A percentile compares a stretch with the other conserved stretches of the same genome.
These are phyloP conservation scores for Eucalyptus paniculata DNA, from an alignment of 345 rosid genomes.

Conservation along the genomic window DNA sequence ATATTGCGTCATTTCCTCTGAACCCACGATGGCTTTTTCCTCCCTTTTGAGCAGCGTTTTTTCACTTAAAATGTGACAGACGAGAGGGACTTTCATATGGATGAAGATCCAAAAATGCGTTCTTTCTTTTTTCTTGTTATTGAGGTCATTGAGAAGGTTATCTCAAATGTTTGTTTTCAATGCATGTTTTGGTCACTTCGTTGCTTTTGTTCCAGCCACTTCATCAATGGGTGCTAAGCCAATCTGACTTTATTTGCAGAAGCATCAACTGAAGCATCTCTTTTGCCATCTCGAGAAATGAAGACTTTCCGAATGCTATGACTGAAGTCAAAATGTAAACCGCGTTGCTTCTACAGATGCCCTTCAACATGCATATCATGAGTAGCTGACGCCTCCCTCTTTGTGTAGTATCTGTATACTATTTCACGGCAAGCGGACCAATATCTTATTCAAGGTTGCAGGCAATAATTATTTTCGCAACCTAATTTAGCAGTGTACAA, in stretches of 20 bases:
- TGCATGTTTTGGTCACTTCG: background rate
- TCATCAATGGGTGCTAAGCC: background rate
- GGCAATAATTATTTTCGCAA: background rate
- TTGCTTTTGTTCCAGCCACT: background rate
- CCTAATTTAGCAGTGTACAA: background rate
- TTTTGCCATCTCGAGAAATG: background rate
- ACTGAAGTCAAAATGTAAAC: background rate
- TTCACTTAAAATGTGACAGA: background rate
- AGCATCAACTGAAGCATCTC: background rate
- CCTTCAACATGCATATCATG: background rate
- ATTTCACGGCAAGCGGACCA: background rate
- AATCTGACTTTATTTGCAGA: background rate
- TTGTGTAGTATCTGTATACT: background rate
- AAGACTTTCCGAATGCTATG: background rate
- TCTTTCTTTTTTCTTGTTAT: background rate
- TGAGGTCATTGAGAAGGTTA: background rate
- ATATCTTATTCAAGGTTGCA: background rate
- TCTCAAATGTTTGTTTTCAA: background rate
- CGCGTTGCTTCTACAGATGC: background rate
- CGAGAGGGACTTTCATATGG: background rate
- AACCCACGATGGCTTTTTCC: background rate
- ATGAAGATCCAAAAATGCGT: background rate
- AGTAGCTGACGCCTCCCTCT: background rate
- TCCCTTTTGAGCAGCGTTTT: background rate
- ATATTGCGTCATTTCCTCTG: background rate